phyloP scores from a whole-genome alignment of 495 filamentous ascomycete genomes.

The Amphirosellinia nigrospora region DNA sequence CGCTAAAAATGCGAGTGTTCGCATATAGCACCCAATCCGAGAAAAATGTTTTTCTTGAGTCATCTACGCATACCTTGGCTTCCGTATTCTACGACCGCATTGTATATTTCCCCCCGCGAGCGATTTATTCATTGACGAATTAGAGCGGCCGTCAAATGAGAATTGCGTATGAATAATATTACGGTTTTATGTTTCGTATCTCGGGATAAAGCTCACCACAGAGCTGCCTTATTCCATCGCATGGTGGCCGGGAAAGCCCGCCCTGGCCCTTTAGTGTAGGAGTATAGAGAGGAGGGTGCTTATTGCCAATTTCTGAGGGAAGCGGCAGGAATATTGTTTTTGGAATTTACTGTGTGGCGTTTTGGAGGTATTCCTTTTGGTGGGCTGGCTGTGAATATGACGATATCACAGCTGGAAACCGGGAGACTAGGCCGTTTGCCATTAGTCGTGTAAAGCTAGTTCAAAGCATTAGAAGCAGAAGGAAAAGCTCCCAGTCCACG shows the following conservation, averaged over 20 bases:
- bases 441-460: slow-evolving; percentile 9
- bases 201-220: slow-evolving; percentile 33
- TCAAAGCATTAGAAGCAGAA: neutral
- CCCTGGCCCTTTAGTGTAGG: slow-evolving; percentile 11
- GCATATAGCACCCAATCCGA: neutral
- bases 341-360: slow-evolving; percentile 18
- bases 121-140: slow-evolving; percentile 30
- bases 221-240: slow-evolving; percentile 23
- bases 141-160: slow-evolving; percentile 35
- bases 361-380: slow-evolving; percentile 12
- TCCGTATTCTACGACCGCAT: slow-evolving; percentile 32
- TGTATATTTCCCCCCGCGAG: slow-evolving; percentile 38
- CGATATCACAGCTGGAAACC: slow-evolving; percentile 14
- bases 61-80: slow-evolving; percentile 13
- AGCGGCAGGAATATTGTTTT: neutral
- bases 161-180: slow-evolving; percentile 38
- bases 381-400: slow-evolving; percentile 18
- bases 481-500: neutral
- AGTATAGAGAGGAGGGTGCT: slow-evolving; percentile 23
- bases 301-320: slow-evolving; percentile 11
- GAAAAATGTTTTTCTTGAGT: neutral
- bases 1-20: slow-evolving; percentile 40
- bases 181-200: slow-evolving; percentile 35
- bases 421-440: neutral
- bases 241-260: slow-evolving; percentile 20